Evolutionary conservation across 108 stramenopile species (phyloP).

Genomic region (Cyclotella choctawhatcheeana): DNA sequence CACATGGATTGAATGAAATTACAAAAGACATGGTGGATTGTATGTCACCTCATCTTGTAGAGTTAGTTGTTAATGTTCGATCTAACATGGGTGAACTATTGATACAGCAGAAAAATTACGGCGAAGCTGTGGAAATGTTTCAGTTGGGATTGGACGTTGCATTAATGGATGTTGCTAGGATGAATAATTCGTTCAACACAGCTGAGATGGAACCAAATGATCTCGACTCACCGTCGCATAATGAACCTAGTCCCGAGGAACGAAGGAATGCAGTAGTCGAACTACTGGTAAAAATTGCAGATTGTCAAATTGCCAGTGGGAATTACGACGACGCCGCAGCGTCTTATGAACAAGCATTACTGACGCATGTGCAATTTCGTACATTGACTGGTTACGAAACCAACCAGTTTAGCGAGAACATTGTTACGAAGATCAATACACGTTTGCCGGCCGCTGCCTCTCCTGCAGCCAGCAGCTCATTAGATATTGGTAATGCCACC

Average conservation of each 20-base stretch:
- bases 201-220: not conserved
- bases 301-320: slow-evolving; percentile 14
- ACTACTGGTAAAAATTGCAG: slow-evolving; percentile 35
- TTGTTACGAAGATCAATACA: not conserved
- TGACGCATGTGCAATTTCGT: slow-evolving; percentile 34
- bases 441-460: slow-evolving; percentile 14
- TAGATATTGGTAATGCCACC: slow-evolving; percentile 34
- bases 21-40: slow-evolving; percentile 3
- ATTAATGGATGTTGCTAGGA: slow-evolving; percentile 27
- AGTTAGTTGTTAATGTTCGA: slow-evolving; percentile 39
- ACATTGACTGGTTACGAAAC: slow-evolving; percentile 20
- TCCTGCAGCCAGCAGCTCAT: slow-evolving; percentile 5
- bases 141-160: slow-evolving; percentile 31
- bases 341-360: slow-evolving; percentile 39
- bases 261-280: slow-evolving; percentile 33
- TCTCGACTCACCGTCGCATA: no score
- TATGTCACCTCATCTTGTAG: slow-evolving; percentile 36
- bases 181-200: not conserved
- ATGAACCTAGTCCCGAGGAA: slow-evolving; percentile 24
- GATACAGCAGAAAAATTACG: slow-evolving; percentile 19
- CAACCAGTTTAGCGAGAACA: not conserved
- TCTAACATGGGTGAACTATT: slow-evolving; percentile 49
- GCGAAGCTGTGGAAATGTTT: slow-evolving; percentile 22
- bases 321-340: slow-evolving; percentile 38
- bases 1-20: not conserved